phyloP scores from a whole-genome alignment of 257 asterid species.

The Plantago elongata region DNA sequence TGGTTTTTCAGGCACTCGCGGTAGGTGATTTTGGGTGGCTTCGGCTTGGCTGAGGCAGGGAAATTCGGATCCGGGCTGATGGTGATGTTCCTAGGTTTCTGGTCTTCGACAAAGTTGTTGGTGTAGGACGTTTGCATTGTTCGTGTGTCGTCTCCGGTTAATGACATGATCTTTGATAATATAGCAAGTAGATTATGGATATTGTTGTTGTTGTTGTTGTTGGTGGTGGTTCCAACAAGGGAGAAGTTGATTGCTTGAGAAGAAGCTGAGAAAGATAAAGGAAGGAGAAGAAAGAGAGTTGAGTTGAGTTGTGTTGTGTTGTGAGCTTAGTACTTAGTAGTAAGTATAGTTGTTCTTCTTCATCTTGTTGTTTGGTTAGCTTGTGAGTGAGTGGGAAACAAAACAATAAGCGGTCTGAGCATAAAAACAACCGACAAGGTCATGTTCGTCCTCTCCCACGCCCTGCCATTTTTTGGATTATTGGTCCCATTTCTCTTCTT shows the following conservation, averaged over 20 bases:
- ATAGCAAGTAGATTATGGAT: too few relatives aligned
- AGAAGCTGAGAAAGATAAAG: slow-evolving; percentile 55
- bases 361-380: too few relatives aligned
- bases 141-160: slow-evolving; percentile 36
- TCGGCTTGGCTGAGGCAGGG: slow-evolving; percentile 32
- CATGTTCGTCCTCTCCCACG: slow-evolving; percentile 99
- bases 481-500: not conserved
- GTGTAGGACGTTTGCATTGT: slow-evolving; percentile 29
- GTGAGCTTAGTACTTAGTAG: too few relatives aligned
- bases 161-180: too few relatives aligned
- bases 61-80: slow-evolving; percentile 26
- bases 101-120: slow-evolving; percentile 17
- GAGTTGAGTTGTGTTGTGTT: not conserved
- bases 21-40: slow-evolving; percentile 36
- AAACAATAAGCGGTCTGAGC: slow-evolving; percentile 37
- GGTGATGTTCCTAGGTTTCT: slow-evolving; percentile 11
- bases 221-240: slow-evolving; percentile 85
- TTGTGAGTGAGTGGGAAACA: slow-evolving; percentile 30
- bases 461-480: slow-evolving; percentile 98
- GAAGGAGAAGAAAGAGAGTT: too few relatives aligned
- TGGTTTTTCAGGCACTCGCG: slow-evolving; percentile 85
- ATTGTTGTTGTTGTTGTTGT: slow-evolving; percentile 33
- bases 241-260: slow-evolving; percentile 96
- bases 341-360: too few relatives aligned
- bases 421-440: slow-evolving; percentile 87